A percentile compares a stretch with the other conserved stretches of the same genome.
phyloP scores from a whole-genome alignment of 169 alveolate species.

The Plasmodium yoelii region DNA sequence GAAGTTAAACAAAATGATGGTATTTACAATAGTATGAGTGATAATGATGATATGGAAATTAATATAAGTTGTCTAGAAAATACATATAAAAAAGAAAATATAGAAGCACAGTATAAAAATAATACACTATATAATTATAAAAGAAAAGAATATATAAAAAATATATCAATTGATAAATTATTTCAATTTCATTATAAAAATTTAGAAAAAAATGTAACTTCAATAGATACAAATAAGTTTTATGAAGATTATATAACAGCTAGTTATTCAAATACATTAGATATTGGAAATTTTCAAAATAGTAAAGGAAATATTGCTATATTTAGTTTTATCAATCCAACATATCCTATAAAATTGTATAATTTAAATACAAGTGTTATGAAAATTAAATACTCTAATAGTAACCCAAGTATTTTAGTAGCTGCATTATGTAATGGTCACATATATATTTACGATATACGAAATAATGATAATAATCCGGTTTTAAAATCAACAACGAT shows the following conservation, averaged over 20 bases:
- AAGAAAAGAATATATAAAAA: constrained; percentile 50
- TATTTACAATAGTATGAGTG: constrained; percentile 2
- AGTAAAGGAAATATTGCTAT: constrained; percentile 73
- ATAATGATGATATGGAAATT: not conserved
- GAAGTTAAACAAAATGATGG: constrained; percentile 42
- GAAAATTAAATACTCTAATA: constrained; percentile 58
- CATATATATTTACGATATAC: constrained; percentile 47
- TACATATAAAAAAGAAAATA: constrained; percentile 10
- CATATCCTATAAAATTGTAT: constrained; percentile 49
- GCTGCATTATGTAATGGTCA: constrained; percentile 73
- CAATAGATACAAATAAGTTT: constrained; percentile 69
- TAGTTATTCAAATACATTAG: constrained; percentile 69
- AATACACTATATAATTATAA: constrained; percentile 16
- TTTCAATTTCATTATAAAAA: constrained; percentile 69
- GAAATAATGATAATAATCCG: constrained; percentile 33
- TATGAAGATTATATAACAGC: constrained; percentile 72
- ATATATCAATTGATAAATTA: constrained; percentile 53
- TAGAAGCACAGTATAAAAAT: not conserved
- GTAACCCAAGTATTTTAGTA: constrained; percentile 57
- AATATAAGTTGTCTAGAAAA: not conserved
- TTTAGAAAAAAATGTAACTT: constrained; percentile 66
- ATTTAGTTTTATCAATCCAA: constrained; percentile 68
- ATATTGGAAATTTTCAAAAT: constrained; percentile 64
- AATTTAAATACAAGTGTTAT: constrained; percentile 64
- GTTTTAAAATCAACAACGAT: constrained; percentile 51